Evolutionary conservation across 1,284 basidiomycete species (phyloP), one percentile per base, ranked within the genome.

Genomic region (Tilletia indica): DNA sequence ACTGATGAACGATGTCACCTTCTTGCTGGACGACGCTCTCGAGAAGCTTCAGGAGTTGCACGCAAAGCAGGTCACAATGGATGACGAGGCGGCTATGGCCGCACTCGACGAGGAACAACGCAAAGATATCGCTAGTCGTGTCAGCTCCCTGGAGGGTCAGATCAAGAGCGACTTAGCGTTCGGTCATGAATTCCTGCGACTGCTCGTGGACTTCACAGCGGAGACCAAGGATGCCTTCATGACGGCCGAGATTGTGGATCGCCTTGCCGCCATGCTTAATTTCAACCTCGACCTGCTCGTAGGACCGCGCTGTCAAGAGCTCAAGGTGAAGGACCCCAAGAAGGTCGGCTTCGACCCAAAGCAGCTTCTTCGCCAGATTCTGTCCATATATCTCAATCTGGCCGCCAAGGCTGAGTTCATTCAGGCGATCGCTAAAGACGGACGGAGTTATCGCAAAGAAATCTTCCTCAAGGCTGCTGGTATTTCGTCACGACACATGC

Each of bases 1-100:
- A 78, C 91, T 99, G 89, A 97, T 99, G 88, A 98, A 97, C 88
- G 97, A 99, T 82, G 94, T 97, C 63, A 99, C 97, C 0, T 99
- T 94, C 85, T 90, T 99, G 73, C 90, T 99, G 87, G 96, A 99
- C 83, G 97, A 99, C 82, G 96, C 94, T 4, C 87, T 99, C 69
- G 91, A 90, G 77, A 92, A 95, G 79, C 87, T 99, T 68, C 87
- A 90, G 5, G 93, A 95, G 83, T 94, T 99, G 76, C 90, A 93
- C 83, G 89, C 89, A 66, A 91, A 97, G 70, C 92, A 97, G 84
- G 86, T 86, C 0, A 91, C 95, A 84, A 94, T 95, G 91, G 90
- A 89, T 54, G 89, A 94, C 83, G 89, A 97, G 34, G 48, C 66
- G 48, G 45, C 66, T 1, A 39, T 45, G 49, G 51, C 68, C 1